Evolutionary conservation across 2,329 filamentous ascomycete genomes (phyloP).

Genomic region (Talaromyces islandicus): DNA sequence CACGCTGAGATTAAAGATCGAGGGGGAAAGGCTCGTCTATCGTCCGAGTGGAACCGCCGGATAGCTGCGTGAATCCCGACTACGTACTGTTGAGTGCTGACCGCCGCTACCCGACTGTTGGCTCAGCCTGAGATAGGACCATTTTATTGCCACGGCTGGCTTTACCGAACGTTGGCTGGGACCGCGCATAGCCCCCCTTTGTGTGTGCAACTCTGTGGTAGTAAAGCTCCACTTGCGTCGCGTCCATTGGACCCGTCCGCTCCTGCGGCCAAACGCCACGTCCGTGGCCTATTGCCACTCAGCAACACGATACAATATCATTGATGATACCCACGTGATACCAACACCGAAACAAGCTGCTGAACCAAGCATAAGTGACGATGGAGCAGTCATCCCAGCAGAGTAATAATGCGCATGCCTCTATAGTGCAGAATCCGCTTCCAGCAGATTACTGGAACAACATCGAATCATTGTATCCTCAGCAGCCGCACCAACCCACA

Average conservation of each 20-base stretch:
- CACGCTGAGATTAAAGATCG: background rate
- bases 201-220: background rate
- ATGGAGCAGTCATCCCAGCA: constrained; percentile 28
- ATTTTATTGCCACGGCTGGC: constrained; percentile 9
- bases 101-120: constrained; percentile 1
- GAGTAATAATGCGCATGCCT: constrained; percentile 20
- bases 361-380: background rate
- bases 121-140: background rate
- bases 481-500: background rate
- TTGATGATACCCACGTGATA: background rate
- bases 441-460: constrained; percentile 33
- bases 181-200: background rate
- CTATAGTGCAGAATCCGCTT: constrained; percentile 22
- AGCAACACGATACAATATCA: background rate
- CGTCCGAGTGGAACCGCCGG: background rate
- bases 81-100: background rate
- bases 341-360: background rate
- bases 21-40: background rate
- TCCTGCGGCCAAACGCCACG: background rate
- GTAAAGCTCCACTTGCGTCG: constrained; percentile 7
- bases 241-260: background rate
- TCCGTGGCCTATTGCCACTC: background rate
- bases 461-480: constrained; percentile 27
- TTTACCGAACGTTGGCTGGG: background rate
- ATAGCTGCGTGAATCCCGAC: background rate